phyloP scores from a whole-genome alignment of 768 basidiomycete species.

The Russula earlei region DNA sequence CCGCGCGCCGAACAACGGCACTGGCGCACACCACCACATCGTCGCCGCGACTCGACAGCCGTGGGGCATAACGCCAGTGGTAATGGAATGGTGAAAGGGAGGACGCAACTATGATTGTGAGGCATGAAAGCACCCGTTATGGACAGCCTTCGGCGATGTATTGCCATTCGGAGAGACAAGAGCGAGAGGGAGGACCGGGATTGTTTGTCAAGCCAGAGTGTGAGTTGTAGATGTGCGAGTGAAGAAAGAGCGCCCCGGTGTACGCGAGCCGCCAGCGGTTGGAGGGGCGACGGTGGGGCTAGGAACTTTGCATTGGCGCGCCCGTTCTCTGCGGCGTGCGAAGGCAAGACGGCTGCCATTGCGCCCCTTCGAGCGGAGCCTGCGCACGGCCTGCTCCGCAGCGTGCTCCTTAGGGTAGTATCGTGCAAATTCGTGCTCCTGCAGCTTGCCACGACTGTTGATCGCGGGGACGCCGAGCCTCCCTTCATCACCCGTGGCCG shows the following conservation, averaged over 20 bases:
- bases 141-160: neutral
- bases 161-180: too few relatives aligned
- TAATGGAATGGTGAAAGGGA: neutral
- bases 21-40: conserved; percentile 5
- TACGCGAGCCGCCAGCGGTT: neutral
- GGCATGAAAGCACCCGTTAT: neutral
- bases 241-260: neutral
- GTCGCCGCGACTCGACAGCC: conserved; percentile 13
- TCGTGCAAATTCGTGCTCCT: neutral
- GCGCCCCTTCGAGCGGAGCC: neutral
- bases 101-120: conserved; percentile 1
- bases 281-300: neutral
- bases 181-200: neutral
- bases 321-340: neutral
- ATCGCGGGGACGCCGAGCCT: neutral
- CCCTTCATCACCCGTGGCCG: neutral
- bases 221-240: too few relatives aligned
- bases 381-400: neutral
- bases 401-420: neutral
- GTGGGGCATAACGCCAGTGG: conserved; percentile 1
- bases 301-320: neutral
- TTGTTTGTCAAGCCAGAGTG: neutral
- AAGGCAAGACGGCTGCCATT: neutral
- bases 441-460: neutral
- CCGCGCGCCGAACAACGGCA: neutral